These are phyloP conservation scores for Paraurostyla sp. DNA, from an alignment of 73 alveolate genomes.

Conservation along the genomic window DNA sequence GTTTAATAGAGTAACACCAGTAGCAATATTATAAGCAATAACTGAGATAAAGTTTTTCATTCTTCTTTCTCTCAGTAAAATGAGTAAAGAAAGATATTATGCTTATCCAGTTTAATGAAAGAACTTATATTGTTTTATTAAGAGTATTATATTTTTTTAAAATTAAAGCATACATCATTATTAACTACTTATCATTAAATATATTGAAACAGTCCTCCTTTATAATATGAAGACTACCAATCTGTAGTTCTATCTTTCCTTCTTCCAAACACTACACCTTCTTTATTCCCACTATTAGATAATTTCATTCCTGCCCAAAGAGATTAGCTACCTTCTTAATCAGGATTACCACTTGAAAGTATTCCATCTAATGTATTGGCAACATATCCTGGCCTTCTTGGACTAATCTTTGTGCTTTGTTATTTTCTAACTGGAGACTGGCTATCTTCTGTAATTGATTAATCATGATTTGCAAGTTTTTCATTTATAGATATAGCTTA, in stretches of 20 bases:
- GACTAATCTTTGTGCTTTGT: neutral
- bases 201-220: constrained; percentile 11
- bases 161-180: too few relatives aligned
- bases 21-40: neutral
- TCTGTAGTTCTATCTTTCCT: neutral
- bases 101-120: too few relatives aligned
- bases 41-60: neutral
- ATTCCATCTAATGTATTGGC: constrained; percentile 16
- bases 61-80: neutral
- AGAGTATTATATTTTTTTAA: too few relatives aligned
- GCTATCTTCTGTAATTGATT: neutral
- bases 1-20: too few relatives aligned
- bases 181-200: neutral
- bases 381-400: neutral
- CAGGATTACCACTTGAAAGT: neutral
- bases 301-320: constrained; percentile 17
- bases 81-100: neutral
- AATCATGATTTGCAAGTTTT: neutral
- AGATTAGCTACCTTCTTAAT: neutral
- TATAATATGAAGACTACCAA: neutral
- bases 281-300: neutral
- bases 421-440: neutral
- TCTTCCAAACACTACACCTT: neutral
- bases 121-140: too few relatives aligned
- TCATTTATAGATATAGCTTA: neutral